Evolutionary conservation across 441 rosid species (phyloP), one percentile per base, ranked within the genome.

Genomic region (Populus trichocarpa): DNA sequence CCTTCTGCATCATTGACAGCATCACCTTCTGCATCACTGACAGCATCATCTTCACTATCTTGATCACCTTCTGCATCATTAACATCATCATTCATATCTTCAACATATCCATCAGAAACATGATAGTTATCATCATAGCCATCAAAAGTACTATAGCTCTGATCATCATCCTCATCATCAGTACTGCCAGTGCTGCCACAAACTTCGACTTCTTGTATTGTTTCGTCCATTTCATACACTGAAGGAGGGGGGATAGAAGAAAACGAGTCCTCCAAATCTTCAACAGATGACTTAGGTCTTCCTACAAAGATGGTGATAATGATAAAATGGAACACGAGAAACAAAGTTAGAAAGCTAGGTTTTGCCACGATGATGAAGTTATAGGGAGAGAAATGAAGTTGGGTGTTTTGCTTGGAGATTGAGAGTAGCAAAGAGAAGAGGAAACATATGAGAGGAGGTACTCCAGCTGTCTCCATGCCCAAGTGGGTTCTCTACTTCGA

Each of bases 311-410:
- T 11, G 20, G 74, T 73, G 28, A 81, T 68, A 4, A 75, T 42
- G 59, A 86, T 77, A 22, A 78, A 61, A 53, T 77, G 75, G 70
- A 83, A 68, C 70, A 79, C 59, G 72, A 77, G 46, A 78, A 83
- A 81, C 72, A 75, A 72, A 75, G 77, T 74, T 3, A 73, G 14
- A 5, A 67, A n/a, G 63, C 83, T 72, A 22, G 86, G 73, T 18
- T 80, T 80, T 23, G 75, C 74, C 77, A 65, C 69, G 20, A 3
- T 2, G 33, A 71, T 77, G 46, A 82, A 72, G 23, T 85, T 78
- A 46, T 71, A 71, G 63, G 73, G 67, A 36, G 67, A 69, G 75
- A 28, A 9, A 59, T 81, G 46, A 40, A 72, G 73, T 4, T 35
- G 64, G 53, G 14, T 40, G 3, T 75, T 71, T 4, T 53, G 79